Percentiles rank a stretch among this genome's conserved stretches.
These are phyloP conservation scores for Vitis hybrid DNA, from an alignment of 177 flowering plant genomes.

Conservation along the genomic window DNA sequence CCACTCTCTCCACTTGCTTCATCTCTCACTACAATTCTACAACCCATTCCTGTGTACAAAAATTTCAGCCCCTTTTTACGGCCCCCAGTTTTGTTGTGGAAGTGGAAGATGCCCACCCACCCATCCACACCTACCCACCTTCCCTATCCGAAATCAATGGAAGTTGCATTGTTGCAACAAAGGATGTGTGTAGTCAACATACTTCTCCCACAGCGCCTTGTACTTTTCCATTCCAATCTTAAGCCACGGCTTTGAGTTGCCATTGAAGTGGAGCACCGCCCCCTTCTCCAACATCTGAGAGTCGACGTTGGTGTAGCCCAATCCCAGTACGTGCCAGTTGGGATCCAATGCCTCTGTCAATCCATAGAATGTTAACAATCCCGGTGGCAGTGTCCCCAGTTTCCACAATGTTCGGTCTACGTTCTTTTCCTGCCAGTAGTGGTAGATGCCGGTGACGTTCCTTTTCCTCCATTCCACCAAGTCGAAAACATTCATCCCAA, in stretches of 20 bases:
- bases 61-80: neutral
- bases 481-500: slow-evolving; percentile 92
- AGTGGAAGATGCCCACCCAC: neutral
- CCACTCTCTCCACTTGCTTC: slow-evolving; percentile 16
- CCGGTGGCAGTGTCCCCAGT: slow-evolving; percentile 90
- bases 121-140: no score
- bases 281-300: slow-evolving; percentile 61
- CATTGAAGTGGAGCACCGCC: slow-evolving; percentile 85
- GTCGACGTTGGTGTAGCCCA: slow-evolving; percentile 79
- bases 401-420: slow-evolving; percentile 84
- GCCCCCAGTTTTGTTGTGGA: neutral
- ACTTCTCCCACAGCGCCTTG: slow-evolving; percentile 82
- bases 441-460: slow-evolving; percentile 83
- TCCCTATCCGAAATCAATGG: slow-evolving; percentile 34
- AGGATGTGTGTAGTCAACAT: slow-evolving; percentile 68
- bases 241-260: slow-evolving; percentile 91
- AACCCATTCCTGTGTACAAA: slow-evolving; percentile 15
- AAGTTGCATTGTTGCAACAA: slow-evolving; percentile 65
- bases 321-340: slow-evolving; percentile 78
- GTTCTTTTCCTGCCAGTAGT: slow-evolving; percentile 87
- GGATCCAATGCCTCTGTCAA: slow-evolving; percentile 73
- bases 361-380: slow-evolving; percentile 84
- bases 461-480: slow-evolving; percentile 81
- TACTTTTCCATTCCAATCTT: slow-evolving; percentile 86
- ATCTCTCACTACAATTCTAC: slow-evolving; percentile 11